Conservation (phyloP, 495 filamentous ascomycete species). For the Tuber microsphaerosporum region DNA sequence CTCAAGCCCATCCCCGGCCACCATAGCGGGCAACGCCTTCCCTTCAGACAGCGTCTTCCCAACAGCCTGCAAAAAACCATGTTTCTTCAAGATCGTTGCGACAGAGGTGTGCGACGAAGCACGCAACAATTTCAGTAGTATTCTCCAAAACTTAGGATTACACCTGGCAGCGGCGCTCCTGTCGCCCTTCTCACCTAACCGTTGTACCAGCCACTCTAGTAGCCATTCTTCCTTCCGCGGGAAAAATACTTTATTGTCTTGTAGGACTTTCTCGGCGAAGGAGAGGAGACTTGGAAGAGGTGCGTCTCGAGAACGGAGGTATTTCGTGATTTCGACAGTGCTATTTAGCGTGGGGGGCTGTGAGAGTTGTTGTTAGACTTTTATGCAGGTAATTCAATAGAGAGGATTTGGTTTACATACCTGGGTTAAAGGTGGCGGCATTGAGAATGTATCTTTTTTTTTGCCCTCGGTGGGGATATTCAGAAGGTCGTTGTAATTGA, state of each 20-base stretch:
- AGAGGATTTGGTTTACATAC: neutral
- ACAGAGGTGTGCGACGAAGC: conserved; percentile 6
- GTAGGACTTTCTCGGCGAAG: conserved; percentile 21
- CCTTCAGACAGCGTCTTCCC: conserved; percentile 25
- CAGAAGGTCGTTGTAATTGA: neutral
- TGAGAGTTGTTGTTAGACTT: neutral
- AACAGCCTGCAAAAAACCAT: conserved; percentile 33
- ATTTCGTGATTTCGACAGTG: conserved; percentile 28
- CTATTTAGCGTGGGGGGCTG: conserved; percentile 15
- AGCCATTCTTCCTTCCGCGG: conserved; percentile 39
- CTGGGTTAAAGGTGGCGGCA: neutral
- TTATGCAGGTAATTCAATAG: neutral
- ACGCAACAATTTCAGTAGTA: conserved; percentile 28
- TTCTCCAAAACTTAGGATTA: conserved; percentile 25
- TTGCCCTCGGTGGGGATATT: neutral
- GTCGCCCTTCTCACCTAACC: conserved; percentile 31
- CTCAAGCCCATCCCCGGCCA: neutral
- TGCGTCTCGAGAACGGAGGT: conserved; percentile 33
- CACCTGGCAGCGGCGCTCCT: conserved; percentile 18
- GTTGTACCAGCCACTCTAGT: conserved; percentile 38
- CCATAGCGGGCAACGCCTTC: neutral
- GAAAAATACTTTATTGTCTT: conserved; percentile 22
- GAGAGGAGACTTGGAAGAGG: conserved; percentile 26
- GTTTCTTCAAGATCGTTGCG: conserved; percentile 29
- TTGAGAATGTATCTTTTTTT: neutral